A percentile compares a stretch with the other conserved stretches of the same genome.
phyloP scores from a whole-genome alignment of 306 rosid species.

The Crotalaria pallida region DNA sequence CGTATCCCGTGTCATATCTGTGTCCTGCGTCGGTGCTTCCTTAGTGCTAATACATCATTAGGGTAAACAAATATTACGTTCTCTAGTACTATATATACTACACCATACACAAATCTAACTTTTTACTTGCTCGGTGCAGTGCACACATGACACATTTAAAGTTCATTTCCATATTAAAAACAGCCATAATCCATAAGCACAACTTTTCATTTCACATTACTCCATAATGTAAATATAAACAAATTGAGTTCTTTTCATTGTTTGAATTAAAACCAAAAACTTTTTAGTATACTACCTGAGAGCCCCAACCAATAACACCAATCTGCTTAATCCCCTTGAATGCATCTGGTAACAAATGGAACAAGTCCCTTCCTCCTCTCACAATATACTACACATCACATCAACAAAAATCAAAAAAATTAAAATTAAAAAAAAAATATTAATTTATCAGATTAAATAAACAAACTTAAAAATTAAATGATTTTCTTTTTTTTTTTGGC shows the following conservation, averaged over 20 bases:
- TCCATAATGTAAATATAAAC: neutral
- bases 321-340: constrained; percentile 92
- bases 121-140: neutral
- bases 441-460: neutral
- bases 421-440: no score
- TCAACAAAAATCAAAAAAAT: neutral
- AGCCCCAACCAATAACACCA: constrained; percentile 99
- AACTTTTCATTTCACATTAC: neutral
- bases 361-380: constrained; percentile 89
- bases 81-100: no score
- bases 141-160: no score
- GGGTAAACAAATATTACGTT: neutral
- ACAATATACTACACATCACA: constrained; percentile 59
- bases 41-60: neutral
- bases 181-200: neutral
- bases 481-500: no score
- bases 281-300: constrained; percentile 50
- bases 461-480: neutral
- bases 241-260: neutral
- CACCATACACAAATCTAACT: no score
- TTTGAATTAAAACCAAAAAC: no score
- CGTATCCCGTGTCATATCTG: no score
- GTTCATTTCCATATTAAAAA: neutral
- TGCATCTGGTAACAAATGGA: constrained; percentile 77
- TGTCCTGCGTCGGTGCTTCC: no score